A percentile compares a stretch with the other conserved stretches of the same genome.
Conservation (phyloP, 2,329 filamentous ascomycete species). For the Raffaelea albimanens region DNA sequence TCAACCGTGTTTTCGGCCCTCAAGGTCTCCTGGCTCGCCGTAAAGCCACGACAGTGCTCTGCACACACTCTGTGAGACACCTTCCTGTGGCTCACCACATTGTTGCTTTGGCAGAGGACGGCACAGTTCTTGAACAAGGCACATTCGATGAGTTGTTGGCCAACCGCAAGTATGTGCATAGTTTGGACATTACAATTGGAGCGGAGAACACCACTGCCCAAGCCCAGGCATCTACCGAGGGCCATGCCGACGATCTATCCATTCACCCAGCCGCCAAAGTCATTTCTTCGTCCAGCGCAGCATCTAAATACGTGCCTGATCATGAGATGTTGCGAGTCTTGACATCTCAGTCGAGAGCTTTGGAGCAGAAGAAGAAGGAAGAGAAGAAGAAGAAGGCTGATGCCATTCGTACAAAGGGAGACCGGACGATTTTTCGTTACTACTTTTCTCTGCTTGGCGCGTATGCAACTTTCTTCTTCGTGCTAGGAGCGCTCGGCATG, state of each 20-base stretch:
- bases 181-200: slow-evolving; percentile 20
- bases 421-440: slow-evolving; percentile 10
- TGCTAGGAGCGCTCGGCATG: slow-evolving; percentile 9
- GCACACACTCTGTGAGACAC: slow-evolving; percentile 28
- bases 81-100: slow-evolving; percentile 35
- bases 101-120: slow-evolving; percentile 31
- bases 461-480: slow-evolving; percentile 6
- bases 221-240: slow-evolving; percentile 1
- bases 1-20: slow-evolving; percentile 25
- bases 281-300: no score
- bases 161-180: slow-evolving; percentile 28
- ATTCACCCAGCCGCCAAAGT: neutral
- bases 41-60: slow-evolving; percentile 18
- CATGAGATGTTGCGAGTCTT: no score
- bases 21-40: slow-evolving; percentile 5
- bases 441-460: slow-evolving; percentile 16
- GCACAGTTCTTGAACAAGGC: slow-evolving; percentile 33
- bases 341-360: no score
- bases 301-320: no score
- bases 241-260: neutral
- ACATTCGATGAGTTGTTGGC: slow-evolving; percentile 26
- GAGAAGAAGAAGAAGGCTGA: neutral
- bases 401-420: neutral
- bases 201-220: slow-evolving; percentile 1
- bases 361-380: neutral